Evolutionary conservation across 345 rosid species (phyloP), one percentile per base, ranked within the genome.

Genomic region (Camelina hispida): DNA sequence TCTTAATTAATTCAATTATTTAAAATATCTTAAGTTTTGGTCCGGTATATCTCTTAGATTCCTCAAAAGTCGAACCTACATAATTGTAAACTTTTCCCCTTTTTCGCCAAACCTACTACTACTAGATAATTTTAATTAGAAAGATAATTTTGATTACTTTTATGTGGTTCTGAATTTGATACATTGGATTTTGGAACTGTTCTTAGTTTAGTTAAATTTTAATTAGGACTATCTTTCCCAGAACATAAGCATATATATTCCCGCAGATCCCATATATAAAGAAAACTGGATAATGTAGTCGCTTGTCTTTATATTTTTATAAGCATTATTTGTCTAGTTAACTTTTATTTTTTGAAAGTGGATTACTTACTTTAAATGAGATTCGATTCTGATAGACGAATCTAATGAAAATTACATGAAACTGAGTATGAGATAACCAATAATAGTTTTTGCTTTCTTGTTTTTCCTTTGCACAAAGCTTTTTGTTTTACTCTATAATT

Each of bases 191-290:
- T 57, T 50, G 37, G 47, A 59, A 69, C 9, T 76, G 13, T 18
- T 62, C 17, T 18, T 32, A 17, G 2, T 74, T 28, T 74, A 34
- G 2, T 34, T 67, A 20, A 7, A 30, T 18, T 30, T 18, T 23
- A 15, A 23, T 54, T 15, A 35, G 16, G 15, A 6, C 3, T 8
- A 51, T 32, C 35, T 5, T 5, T n/a, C n/a, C 8, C 3, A 76
- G 59, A 69, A 62, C 65, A 69, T 69, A 15, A 76, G 64, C 71
- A 76, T 69, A 62, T 69, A 62, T 69, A 35, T 69, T 44, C 75
- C 57, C 69, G 51, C 70, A 69, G 34, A 76, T 75, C 68, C 16
- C 55, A 25, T n/a, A n/a, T n/a, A n/a, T 5, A 67, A 58, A 66
- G 9, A 37, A 38, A 50, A 5, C 37, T 13, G 23, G 57, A 69